Percentiles rank a stretch among this genome's conserved stretches.
Conservation (phyloP, 345 rosid species). For the Turnera subulata region DNA sequence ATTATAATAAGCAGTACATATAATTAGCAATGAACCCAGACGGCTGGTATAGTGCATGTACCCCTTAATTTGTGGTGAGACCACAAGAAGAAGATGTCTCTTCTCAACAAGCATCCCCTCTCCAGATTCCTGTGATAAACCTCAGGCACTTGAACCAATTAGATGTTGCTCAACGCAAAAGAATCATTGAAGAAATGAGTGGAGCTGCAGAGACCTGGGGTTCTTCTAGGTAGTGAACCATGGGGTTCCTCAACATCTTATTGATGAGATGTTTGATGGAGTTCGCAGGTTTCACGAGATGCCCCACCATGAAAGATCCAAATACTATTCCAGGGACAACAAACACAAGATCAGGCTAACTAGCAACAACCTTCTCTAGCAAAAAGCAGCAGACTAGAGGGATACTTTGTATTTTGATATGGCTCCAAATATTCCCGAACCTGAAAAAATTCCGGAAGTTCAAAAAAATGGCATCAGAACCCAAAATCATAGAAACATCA, state of each 20-base stretch:
- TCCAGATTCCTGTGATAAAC: constrained; percentile 16
- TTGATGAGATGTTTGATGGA: constrained; percentile 14
- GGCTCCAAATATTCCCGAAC: constrained; percentile 11
- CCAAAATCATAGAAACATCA: too few relatives aligned
- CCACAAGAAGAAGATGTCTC: neutral
- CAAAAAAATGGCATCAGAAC: too few relatives aligned
- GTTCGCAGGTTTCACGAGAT: constrained; percentile 16
- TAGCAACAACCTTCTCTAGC: constrained; percentile 13
- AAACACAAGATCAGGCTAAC: neutral
- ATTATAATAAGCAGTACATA: too few relatives aligned
- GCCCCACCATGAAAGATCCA: neutral
- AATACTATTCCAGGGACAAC: constrained; percentile 1
- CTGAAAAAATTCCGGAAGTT: constrained; percentile 12
- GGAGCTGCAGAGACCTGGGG: constrained; percentile 10
- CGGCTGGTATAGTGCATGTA: neutral
- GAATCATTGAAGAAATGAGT: constrained; percentile 1
- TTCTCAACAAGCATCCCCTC: constrained; percentile 1
- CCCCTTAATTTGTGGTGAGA: constrained; percentile 1
- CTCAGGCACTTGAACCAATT: neutral
- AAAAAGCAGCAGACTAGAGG: constrained; percentile 20
- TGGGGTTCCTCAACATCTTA: neutral
- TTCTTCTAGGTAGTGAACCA: constrained; percentile 23
- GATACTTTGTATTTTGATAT: constrained; percentile 14
- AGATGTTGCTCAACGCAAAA: neutral
- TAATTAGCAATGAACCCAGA: too few relatives aligned